phyloP scores from a whole-genome alignment of 2,329 filamentous ascomycete genomes.

The Talaromyces sp. region DNA sequence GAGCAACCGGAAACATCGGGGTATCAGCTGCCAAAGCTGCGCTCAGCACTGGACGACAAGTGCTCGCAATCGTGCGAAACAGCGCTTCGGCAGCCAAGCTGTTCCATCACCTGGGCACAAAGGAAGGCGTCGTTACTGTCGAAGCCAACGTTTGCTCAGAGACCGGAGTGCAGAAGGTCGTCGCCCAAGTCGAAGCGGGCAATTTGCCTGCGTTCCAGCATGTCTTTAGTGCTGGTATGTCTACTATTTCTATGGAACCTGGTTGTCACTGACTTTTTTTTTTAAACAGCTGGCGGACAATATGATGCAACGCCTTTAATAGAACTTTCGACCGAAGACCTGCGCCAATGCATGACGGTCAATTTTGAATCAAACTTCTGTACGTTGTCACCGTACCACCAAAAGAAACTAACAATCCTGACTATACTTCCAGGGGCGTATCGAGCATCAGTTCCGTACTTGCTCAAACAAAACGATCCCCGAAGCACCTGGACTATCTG shows the following conservation, averaged over 20 bases:
- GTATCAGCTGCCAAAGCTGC: background rate
- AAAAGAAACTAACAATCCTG: background rate
- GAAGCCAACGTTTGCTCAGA: constrained; percentile 3
- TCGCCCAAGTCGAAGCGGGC: background rate
- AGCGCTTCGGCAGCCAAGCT: constrained; percentile 4
- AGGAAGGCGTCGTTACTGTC: constrained; percentile 1
- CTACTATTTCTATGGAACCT: background rate
- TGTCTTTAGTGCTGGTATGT: constrained; percentile 5
- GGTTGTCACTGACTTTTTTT: background rate
- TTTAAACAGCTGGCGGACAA: constrained; percentile 1
- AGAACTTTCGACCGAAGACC: background rate
- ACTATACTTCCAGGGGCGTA: constrained; percentile 5
- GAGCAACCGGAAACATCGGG: constrained; percentile 7
- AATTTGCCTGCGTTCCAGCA: constrained; percentile 8
- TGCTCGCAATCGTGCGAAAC: constrained; percentile 7
- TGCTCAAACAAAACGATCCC: background rate
- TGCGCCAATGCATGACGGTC: constrained; percentile 5
- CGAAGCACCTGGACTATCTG: constrained; percentile 4
- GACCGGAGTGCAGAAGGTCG: background rate
- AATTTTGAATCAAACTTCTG: constrained; percentile 9
- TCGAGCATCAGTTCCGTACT: constrained; percentile 2
- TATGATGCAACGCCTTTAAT: constrained; percentile 1
- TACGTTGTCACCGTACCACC: background rate
- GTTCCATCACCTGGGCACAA: constrained; percentile 1
- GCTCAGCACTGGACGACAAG: background rate